phyloP scores from a whole-genome alignment of 768 basidiomycete genomes.

The Grammothele lineata region DNA sequence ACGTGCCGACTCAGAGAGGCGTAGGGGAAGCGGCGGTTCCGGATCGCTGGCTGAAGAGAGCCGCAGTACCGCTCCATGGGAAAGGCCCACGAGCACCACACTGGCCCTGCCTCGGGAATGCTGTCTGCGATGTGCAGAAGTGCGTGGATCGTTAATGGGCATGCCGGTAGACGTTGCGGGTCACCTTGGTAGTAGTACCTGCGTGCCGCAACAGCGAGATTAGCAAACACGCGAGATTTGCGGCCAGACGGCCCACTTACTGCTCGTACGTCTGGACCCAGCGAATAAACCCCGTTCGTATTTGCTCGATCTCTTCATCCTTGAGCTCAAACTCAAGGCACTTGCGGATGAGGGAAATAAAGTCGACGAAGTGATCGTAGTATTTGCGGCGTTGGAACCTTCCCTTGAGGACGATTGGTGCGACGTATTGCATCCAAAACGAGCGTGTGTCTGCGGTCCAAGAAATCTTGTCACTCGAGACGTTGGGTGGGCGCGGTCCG shows the following conservation, averaged over 20 bases:
- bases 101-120: conserved; percentile 19
- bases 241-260: background rate
- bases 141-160: conserved; percentile 29
- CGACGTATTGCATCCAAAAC: conserved; percentile 23
- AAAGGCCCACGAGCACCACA: conserved; percentile 26
- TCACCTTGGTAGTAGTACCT: conserved; percentile 27
- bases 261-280: conserved; percentile 22
- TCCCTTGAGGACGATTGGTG: conserved; percentile 18
- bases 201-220: background rate
- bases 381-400: conserved; percentile 19
- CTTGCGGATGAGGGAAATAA: conserved; percentile 20
- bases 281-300: conserved; percentile 10
- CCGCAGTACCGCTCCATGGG: conserved; percentile 27
- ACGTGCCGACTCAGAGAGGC: conserved; percentile 13
- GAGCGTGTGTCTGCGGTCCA: conserved; percentile 26
- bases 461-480: conserved; percentile 10
- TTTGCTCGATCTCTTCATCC: conserved; percentile 8
- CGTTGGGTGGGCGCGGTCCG: conserved; percentile 15
- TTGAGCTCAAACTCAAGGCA: conserved; percentile 22
- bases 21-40: conserved; percentile 13
- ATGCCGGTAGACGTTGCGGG: conserved; percentile 20
- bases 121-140: conserved; percentile 26
- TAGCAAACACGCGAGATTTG: background rate
- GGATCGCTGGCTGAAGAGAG: conserved; percentile 14
- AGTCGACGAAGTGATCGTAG: conserved; percentile 23